Evolutionary conservation across 768 basidiomycete species (phyloP), one percentile per base, ranked within the genome.

Genomic region (Botryobasidium botryosum): DNA sequence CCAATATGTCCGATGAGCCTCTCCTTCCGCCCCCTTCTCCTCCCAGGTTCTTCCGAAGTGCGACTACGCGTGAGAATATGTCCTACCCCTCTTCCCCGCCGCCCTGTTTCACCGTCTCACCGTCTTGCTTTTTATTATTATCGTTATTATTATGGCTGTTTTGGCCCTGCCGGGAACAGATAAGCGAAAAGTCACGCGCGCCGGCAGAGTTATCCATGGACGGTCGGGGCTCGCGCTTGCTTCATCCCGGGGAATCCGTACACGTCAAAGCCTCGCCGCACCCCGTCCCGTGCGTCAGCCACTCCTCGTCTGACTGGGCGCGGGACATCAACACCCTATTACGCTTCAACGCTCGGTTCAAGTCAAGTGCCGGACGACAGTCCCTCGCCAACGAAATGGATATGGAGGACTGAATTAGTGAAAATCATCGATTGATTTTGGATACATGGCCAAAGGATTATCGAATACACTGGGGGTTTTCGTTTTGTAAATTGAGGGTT

Each of bases 1-100:
- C 91, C 91, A n/a, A 92, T 96, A 52, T 90, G 87, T 55, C 91
- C 91, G 39, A 72, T 91, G 45, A 88, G 85, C 57, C 63, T 96
- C 17, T 86, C 82, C 25, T 96, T 96, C 61, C 68, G 91, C 10
- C 88, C 90, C 2, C 72, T 96, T 3, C 80, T 96, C 5, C 80
- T 96, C 52, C 91, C 91, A 4, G 60, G 62, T 6, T 49, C 58
- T 6, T 62, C 62, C 5, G 46, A 51, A 13, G 55, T 68, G 10
- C 50, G 51, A 31, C 53, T 68, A 13, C 47, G 59, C 46, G 65
- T 64, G 51, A 44, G 61, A 52, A 3, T 20, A 20, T 18, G 10
- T 10, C 8, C 18, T 23, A 4, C 33, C 12, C 24, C 32, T 23
- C 17, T 7, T 23, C 24, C 18, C 2, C 20, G 21, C 15, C 37